Base-by-base conservation (phyloP, 345 rosid species). In the Linum usitatissimum region DNA sequence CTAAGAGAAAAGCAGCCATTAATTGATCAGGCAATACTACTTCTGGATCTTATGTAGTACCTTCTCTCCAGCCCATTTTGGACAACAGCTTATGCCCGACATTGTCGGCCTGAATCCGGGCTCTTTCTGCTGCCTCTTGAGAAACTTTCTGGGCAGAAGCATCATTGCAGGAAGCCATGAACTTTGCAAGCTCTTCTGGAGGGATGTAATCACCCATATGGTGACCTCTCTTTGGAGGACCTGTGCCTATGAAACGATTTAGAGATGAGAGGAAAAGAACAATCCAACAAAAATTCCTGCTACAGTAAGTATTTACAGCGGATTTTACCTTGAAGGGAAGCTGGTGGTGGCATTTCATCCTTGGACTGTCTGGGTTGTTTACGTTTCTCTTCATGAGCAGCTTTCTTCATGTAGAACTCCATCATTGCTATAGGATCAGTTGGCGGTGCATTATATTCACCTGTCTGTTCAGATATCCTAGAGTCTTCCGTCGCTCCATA, bases 61-160 rank as follows among this genome's bases (percentile, higher is more conserved):
- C 99, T 90, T 90, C 99, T 90, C 77, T 90, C 99, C 97, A 90
- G 19, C 99, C 99, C 97, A 94, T 94, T 84, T 88, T 90, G 10
- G 99, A 86, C 76, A 88, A 75, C 62, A 94, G 90, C 55, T 70
- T 90, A 71, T 94, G 99, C 53, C 99, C 99, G 58, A 94, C 97
- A 66, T 94, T 90, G 75, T 88, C 92, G 42, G 99, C 88, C 77
- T 94, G 96, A 64, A 94, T 94, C 75, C 74, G 86, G 8, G 96
- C 88, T 71, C 69, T 86, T 65, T 90, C 92, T 19, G 84, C 81
- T 62, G 90, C 73, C 78, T 90, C 99, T 65, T 55, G 81, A 14
- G 86, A 77, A 55, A 86, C 73, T 72, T 82, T 90, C 62, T 64
- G 81, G 49, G 91, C 81, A 70, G 78, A 81, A 40, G 69, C 96